These are phyloP conservation scores for Thyridium curvatum DNA, from an alignment of 2,329 filamentous ascomycete genomes.

Conservation along the genomic window DNA sequence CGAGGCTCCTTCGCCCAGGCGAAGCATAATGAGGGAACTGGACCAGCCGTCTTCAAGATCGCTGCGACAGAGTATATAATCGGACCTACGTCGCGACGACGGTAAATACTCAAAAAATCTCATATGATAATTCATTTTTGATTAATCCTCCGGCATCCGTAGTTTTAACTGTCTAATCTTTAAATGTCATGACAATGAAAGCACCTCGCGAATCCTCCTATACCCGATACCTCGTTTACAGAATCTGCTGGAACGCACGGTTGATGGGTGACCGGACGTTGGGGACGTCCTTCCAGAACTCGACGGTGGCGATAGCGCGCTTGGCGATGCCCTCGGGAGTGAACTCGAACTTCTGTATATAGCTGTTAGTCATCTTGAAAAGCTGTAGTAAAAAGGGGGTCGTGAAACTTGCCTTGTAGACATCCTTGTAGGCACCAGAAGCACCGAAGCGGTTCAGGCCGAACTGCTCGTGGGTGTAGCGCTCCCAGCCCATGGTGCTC, in stretches of 20 bases:
- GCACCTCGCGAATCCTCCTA: slow-evolving; percentile 2
- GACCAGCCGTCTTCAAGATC: too few species aligned
- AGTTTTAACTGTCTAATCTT: slow-evolving; percentile 1
- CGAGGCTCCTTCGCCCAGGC: too few species aligned
- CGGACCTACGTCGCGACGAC: too few species aligned
- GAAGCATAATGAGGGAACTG: too few species aligned
- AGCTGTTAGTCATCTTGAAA: slow-evolving; percentile 27
- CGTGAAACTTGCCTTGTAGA: slow-evolving; percentile 77
- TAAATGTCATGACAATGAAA: neutral
- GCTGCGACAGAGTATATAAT: too few species aligned
- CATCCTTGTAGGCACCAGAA: slow-evolving; percentile 93
- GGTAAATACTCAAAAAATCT: too few species aligned
- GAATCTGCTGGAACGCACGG: slow-evolving; percentile 94
- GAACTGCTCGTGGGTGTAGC: slow-evolving; percentile 99
- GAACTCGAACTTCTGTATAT: slow-evolving; percentile 90
- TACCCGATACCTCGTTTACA: slow-evolving; percentile 63
- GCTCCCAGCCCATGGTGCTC: slow-evolving; percentile 97
- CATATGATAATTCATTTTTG: too few species aligned
- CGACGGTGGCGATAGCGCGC: slow-evolving; percentile 83
- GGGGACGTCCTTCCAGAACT: slow-evolving; percentile 93
- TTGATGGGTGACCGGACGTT: slow-evolving; percentile 93
- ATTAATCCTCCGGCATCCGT: too few species aligned
- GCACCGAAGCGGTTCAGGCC: slow-evolving; percentile 98
- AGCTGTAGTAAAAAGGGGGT: too few species aligned
- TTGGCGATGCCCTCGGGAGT: slow-evolving; percentile 95